Evolutionary conservation across 2,329 filamentous ascomycete genomes (phyloP), one percentile per base, ranked within the genome.

Genomic region (Rhytidhysteron rufulum): DNA sequence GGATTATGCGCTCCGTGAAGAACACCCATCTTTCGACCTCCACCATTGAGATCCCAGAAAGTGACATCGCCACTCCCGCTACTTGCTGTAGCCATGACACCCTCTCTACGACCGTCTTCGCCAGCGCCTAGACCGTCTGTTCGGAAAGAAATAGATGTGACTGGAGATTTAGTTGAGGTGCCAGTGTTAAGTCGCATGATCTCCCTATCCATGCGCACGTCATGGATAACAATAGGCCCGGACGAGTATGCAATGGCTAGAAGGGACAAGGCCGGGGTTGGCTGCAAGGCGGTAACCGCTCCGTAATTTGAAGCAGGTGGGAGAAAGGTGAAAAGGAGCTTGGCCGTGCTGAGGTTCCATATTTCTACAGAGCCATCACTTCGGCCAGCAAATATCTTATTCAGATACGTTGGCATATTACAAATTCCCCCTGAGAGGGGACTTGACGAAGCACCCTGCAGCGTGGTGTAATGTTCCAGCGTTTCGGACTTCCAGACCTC

Each of bases 331-430:
- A 96, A 94, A 20, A 98, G 80, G 39, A 96, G 75, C 64, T 94
- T 95, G 34, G 76, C 90, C 3, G 88, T 95, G 60, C 86, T 94
- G 45, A 98, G 73, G 60, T 98, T 98, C 91, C 93, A 98, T 37
- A 98, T 95, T 60, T 98, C 93, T 7, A 96, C 83, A 64, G 83
- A 85, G 5, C 93, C 93, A 62, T 98, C 89, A 48, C 79, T 79
- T 54, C 88, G 83, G 8, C 88, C 94, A 3, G 88, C 86, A 50
- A 97, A 88, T 32, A 98, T 79, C 67, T 98, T 98, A 74, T 98
- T 98, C 45, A 98, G 68, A 65, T 89, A 95, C 0, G 93, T 97
- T 1, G 91, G 90, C 84, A 97, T 88, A 55, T 80, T 94, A 60
- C 82, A 85, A 51, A 95, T 77, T 36, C 84, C 82, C 18, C 86